Percentiles rank a stretch among this genome's conserved stretches.
phyloP scores from a whole-genome alignment of 352 stramenopile genomes.

The Pythium scleroteichum region DNA sequence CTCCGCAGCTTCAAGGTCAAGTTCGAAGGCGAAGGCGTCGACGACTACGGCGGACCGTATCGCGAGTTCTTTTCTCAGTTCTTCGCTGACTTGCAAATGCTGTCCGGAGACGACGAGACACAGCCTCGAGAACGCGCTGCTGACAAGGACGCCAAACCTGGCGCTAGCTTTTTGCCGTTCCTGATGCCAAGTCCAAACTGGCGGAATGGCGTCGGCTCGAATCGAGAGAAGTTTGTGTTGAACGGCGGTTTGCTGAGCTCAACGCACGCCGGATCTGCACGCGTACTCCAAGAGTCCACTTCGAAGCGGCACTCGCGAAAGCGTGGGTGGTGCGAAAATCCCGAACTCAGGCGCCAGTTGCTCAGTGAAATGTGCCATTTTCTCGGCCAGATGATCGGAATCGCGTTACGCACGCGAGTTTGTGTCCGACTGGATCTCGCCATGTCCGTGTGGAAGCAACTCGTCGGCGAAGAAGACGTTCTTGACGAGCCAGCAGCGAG shows the following conservation, averaged over 20 bases:
- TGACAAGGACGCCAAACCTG: background rate
- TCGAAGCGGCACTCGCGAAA: background rate
- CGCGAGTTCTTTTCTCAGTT: conserved; percentile 92
- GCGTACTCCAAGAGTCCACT: conserved; percentile 2
- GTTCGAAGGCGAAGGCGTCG: conserved; percentile 93
- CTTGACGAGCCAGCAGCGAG: conserved; percentile 5
- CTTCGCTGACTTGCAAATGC: conserved; percentile 65
- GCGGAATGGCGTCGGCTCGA: conserved; percentile 71
- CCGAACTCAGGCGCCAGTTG: conserved; percentile 55
- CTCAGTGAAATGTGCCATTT: conserved; percentile 89
- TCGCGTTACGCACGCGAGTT: conserved; percentile 80
- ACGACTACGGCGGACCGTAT: conserved; percentile 95
- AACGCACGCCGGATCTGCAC: conserved; percentile 8
- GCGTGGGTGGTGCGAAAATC: conserved; percentile 31
- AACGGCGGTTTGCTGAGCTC: conserved; percentile 42
- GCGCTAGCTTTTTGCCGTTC: conserved; percentile 77
- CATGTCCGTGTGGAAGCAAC: conserved; percentile 71
- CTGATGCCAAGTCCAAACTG: conserved; percentile 88
- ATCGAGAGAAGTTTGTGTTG: conserved; percentile 85
- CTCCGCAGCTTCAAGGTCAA: conserved; percentile 93
- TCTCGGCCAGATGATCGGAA: conserved; percentile 89
- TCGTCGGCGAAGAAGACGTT: conserved; percentile 43
- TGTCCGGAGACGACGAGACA: conserved; percentile 25
- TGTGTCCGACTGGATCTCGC: conserved; percentile 75
- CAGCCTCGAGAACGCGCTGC: conserved; percentile 2